Base-by-base conservation (phyloP, 148 eudicot species). In the Tetragonia tetragonoides region DNA sequence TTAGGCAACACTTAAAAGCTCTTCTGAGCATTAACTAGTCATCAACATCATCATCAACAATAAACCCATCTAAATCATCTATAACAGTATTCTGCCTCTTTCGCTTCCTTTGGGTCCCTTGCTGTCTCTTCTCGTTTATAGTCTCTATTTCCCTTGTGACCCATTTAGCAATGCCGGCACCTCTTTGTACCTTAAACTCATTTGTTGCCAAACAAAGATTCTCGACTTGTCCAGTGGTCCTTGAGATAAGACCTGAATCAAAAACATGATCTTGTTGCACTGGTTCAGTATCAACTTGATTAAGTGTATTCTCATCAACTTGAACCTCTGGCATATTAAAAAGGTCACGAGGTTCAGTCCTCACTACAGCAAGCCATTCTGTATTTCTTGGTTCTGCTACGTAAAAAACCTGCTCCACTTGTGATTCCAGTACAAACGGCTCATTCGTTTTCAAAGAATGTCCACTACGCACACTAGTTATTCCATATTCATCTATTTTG, bases 371-470 rank as follows among this genome's bases (percentile, higher is more conserved):
- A 9, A 62, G 42, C 60, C 60, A 64, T 16, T 75, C 70, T 12
- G 44, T 47, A 12, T 75, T 20, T 47, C 17, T 49, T 0, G 46
- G 70, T 24, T 75, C 57, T n/a, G 18, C 34, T 28, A 64, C 41
- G 18, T 63, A 62, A 17, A 62, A 75, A 1, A 74, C 69, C 8
- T 64, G 60, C 41, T 75, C 70, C 4, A 75, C 70, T 75, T 75
- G 70, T 18, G 69, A 63, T 16, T 75, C 70, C n/a, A 63, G 23
- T 17, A 75, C 70, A 9, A 62, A 75, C 2, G 51, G 17, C 54
- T 75, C 78, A 28, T 75, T 5, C 18, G 17, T 46, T 3, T 12
- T 46, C 10, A 75, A 10, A 63, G 61, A 28, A 28, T 28, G 34
- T 28, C 34, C 34, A 28, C 34, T 28, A 28, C 34, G 34, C 34